Conservation (phyloP, 2,329 filamentous ascomycete genomes). For the Aspergillus pseudotamarii region DNA sequence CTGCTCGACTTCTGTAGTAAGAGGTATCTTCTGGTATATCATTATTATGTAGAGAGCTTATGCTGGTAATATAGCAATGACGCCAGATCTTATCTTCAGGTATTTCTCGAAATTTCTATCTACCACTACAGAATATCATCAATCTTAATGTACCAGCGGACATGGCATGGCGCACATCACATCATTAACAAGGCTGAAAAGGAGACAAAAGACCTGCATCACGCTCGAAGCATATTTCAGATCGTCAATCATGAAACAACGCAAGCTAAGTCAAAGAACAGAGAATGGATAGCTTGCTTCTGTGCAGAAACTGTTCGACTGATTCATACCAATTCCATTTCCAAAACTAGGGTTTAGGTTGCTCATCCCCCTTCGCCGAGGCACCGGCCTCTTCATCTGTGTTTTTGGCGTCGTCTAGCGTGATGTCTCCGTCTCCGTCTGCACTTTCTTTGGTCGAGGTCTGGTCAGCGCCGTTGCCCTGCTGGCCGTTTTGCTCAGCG, state of each 20-base stretch:
- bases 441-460: slow-evolving; percentile 17
- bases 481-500: slow-evolving; percentile 8
- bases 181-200: neutral
- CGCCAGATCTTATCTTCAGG: neutral
- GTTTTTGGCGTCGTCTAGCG: slow-evolving; percentile 35
- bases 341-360: neutral
- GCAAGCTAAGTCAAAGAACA: neutral
- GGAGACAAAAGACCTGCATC: slow-evolving; percentile 3
- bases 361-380: slow-evolving; percentile 7
- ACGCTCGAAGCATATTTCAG: slow-evolving; percentile 12
- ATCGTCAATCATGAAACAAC: slow-evolving; percentile 23
- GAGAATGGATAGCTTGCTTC: neutral
- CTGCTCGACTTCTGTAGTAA: neutral
- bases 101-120: neutral
- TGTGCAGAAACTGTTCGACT: neutral
- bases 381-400: slow-evolving; percentile 15
- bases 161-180: neutral
- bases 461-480: slow-evolving; percentile 11
- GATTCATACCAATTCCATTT: neutral
- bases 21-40: neutral
- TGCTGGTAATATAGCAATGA: neutral
- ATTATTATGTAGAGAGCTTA: neutral
- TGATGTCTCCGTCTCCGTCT: slow-evolving; percentile 40
- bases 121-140: neutral
- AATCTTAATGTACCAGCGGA: neutral